A percentile compares a stretch with the other conserved stretches of the same genome.
Conservation (phyloP, 192 early-diverging fungal genomes). For the Backusella tarrabulga region DNA sequence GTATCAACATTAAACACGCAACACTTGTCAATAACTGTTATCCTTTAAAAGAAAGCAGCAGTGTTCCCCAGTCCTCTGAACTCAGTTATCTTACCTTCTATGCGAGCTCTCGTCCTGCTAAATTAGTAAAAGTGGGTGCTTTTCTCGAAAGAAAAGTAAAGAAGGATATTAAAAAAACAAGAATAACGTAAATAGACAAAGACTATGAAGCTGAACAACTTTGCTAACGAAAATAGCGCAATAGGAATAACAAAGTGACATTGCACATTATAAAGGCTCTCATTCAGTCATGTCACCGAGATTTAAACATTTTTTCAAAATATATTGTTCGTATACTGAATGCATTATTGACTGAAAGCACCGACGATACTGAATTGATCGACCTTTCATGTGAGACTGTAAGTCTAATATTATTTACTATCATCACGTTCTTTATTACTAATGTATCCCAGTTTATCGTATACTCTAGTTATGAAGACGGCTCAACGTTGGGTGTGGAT, state of each 20-base stretch:
- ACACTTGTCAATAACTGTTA: conserved; percentile 77
- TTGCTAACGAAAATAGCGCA: neutral
- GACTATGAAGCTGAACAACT: no score
- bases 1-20: conserved; percentile 70
- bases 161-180: conserved; percentile 61
- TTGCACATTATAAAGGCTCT: conserved; percentile 76
- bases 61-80: conserved; percentile 71
- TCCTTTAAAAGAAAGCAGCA: conserved; percentile 57
- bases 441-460: conserved; percentile 50
- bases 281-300: conserved; percentile 64
- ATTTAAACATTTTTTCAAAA: conserved; percentile 83
- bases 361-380: conserved; percentile 59
- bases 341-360: conserved; percentile 42
- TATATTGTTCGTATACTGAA: conserved; percentile 73
- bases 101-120: conserved; percentile 82
- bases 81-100: conserved; percentile 90
- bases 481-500: conserved; percentile 71
- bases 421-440: neutral
- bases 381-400: conserved; percentile 61
- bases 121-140: conserved; percentile 85
- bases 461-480: conserved; percentile 72
- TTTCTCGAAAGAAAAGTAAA: conserved; percentile 73
- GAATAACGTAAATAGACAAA: conserved; percentile 53
- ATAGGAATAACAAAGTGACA: conserved; percentile 63
- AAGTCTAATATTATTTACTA: neutral